These are phyloP conservation scores for Boletus subparvulus DNA, from an alignment of 768 basidiomycete genomes.

Conservation along the genomic window DNA sequence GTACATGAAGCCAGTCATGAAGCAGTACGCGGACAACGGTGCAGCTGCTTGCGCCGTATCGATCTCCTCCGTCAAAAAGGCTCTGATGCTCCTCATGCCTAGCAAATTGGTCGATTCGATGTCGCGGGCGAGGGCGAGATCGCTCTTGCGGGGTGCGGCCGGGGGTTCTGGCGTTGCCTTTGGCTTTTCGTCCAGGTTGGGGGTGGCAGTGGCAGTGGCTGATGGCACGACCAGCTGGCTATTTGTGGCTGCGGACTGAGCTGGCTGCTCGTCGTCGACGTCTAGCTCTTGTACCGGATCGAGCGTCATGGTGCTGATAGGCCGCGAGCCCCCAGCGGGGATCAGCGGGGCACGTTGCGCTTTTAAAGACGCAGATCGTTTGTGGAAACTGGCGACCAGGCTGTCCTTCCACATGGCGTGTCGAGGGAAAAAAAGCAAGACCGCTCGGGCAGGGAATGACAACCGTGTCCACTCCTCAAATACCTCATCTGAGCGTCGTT, in stretches of 20 bases:
- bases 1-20: constrained; percentile 80
- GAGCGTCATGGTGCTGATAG: constrained; percentile 5
- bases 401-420: constrained; percentile 13
- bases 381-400: constrained; percentile 16
- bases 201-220: constrained; percentile 1
- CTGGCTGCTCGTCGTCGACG: background rate
- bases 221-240: background rate
- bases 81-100: constrained; percentile 9
- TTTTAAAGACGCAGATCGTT: background rate
- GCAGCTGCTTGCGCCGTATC: constrained; percentile 38
- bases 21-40: constrained; percentile 65
- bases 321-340: background rate
- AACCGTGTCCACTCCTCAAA: background rate
- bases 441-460: too few relatives aligned
- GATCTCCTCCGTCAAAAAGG: constrained; percentile 24
- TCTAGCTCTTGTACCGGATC: constrained; percentile 12
- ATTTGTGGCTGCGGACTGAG: background rate
- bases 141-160: background rate
- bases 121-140: constrained; percentile 3
- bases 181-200: background rate
- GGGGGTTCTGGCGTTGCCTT: background rate
- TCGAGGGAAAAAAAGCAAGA: background rate
- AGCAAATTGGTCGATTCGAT: constrained; percentile 10
- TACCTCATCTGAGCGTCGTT: background rate
- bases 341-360: constrained; percentile 20